A percentile compares a stretch with the other conserved stretches of the same genome.
Conservation (phyloP, 371 early-diverging fungal genomes). For the Mortierella sp. region DNA sequence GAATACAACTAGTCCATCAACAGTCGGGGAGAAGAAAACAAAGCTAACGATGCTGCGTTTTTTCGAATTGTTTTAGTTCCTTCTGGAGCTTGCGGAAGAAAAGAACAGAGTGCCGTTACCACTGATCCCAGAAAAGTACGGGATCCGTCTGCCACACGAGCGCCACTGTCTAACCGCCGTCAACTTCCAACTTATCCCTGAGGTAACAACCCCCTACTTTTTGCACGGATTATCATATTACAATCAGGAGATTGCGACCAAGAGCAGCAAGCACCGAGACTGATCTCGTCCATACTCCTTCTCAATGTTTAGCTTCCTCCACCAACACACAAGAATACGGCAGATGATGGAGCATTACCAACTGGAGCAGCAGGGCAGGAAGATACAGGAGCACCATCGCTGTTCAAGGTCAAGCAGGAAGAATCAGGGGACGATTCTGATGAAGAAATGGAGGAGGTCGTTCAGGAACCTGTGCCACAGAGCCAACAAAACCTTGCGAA, state of each 20-base stretch:
- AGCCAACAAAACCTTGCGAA: slow-evolving; percentile 53
- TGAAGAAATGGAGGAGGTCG: slow-evolving; percentile 45
- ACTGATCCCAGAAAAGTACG: slow-evolving; percentile 89
- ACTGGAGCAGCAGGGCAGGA: not conserved
- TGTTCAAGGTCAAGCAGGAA: slow-evolving; percentile 51
- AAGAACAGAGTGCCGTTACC: slow-evolving; percentile 93
- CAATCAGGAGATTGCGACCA: no score
- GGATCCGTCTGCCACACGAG: slow-evolving; percentile 94
- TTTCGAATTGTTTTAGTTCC: slow-evolving; percentile 70
- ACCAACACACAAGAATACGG: slow-evolving; percentile 13
- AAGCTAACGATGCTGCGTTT: not conserved
- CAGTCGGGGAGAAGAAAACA: no score
- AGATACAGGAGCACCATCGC: slow-evolving; percentile 28
- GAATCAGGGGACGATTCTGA: slow-evolving; percentile 33
- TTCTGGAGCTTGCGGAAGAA: slow-evolving; percentile 88
- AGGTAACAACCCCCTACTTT: slow-evolving; percentile 67
- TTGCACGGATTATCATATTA: no score
- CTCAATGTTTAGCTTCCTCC: slow-evolving; percentile 41
- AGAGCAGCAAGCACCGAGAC: not conserved
- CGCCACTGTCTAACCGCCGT: slow-evolving; percentile 89
- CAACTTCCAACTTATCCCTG: slow-evolving; percentile 92
- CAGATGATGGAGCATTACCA: slow-evolving; percentile 16
- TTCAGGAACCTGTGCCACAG: slow-evolving; percentile 29
- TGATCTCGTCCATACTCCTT: not conserved
- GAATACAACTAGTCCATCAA: not conserved